A percentile compares a stretch with the other conserved stretches of the same genome.
Evolutionary conservation across 805 yeast species (phyloP).

Genomic region (Tetrapisispora nanseiensis): DNA sequence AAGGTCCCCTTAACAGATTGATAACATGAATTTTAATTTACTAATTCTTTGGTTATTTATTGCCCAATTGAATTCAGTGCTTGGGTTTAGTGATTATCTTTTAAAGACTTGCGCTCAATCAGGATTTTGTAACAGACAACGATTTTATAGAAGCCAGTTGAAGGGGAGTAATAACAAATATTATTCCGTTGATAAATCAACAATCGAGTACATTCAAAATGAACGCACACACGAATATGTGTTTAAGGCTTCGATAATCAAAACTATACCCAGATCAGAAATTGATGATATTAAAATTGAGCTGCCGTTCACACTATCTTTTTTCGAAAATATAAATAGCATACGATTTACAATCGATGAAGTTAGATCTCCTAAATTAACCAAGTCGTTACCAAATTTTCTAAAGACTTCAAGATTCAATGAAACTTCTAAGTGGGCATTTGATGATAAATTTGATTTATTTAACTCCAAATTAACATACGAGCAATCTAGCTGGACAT

Average conservation of each 20-base stretch:
- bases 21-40: neutral
- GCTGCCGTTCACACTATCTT: slow-evolving; percentile 48
- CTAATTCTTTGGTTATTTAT: neutral
- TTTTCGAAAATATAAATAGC: slow-evolving; percentile 43
- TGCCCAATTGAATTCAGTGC: neutral
- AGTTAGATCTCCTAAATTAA: slow-evolving; percentile 30
- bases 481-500: slow-evolving; percentile 4
- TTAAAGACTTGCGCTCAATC: slow-evolving; percentile 71
- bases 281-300: slow-evolving; percentile 30
- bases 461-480: slow-evolving; percentile 11
- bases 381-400: slow-evolving; percentile 12
- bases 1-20: too few relatives aligned
- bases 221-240: slow-evolving; percentile 13
- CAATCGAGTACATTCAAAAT: slow-evolving; percentile 22
- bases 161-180: slow-evolving; percentile 27
- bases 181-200: slow-evolving; percentile 33
- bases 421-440: slow-evolving; percentile 52
- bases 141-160: slow-evolving; percentile 48
- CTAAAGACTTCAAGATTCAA: slow-evolving; percentile 45
- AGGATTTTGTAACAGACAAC: slow-evolving; percentile 77
- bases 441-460: slow-evolving; percentile 20
- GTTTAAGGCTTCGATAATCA: slow-evolving; percentile 40
- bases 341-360: slow-evolving; percentile 65
- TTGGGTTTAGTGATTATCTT: slow-evolving; percentile 51
- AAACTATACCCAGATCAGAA: slow-evolving; percentile 29